Conservation (phyloP, 495 filamentous ascomycete species). For the Penicillium parvum region DNA sequence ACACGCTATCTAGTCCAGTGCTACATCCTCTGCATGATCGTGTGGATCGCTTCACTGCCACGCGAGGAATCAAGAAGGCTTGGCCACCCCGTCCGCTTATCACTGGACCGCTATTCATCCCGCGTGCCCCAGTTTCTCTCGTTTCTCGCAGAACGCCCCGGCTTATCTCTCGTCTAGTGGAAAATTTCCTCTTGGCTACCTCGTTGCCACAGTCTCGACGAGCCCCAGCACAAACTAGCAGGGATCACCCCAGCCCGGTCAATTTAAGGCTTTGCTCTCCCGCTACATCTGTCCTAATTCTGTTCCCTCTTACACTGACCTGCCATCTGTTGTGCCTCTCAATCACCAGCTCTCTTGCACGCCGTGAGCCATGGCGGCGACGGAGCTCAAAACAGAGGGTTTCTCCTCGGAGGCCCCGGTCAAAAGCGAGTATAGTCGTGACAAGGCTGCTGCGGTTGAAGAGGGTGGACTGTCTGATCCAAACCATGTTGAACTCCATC, state of each 20-base stretch:
- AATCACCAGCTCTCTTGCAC: too few relatives aligned
- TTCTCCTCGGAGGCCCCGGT: slow-evolving; percentile 6
- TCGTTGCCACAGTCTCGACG: too few relatives aligned
- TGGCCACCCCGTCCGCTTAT: slow-evolving; percentile 11
- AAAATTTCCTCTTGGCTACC: too few relatives aligned
- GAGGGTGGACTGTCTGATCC: slow-evolving; percentile 22
- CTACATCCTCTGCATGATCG: background rate
- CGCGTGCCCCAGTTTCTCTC: background rate
- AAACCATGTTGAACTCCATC: slow-evolving; percentile 49
- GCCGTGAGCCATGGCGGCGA: too few relatives aligned
- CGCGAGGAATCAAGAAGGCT: background rate
- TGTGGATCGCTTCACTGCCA: background rate
- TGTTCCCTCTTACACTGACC: too few relatives aligned
- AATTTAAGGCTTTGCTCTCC: too few relatives aligned
- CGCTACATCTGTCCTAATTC: too few relatives aligned
- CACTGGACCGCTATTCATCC: background rate
- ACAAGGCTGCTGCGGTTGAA: slow-evolving; percentile 26
- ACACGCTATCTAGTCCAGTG: too few relatives aligned
- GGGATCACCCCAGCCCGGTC: too few relatives aligned
- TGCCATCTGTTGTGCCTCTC: too few relatives aligned
- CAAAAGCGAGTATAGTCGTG: slow-evolving; percentile 8
- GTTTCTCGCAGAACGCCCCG: background rate
- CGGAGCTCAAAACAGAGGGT: slow-evolving; percentile 11
- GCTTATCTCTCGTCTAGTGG: too few relatives aligned
- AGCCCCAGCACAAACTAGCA: too few relatives aligned